phyloP scores from a whole-genome alignment of 495 filamentous ascomycete species.

The Trypethelium eluteriae region DNA sequence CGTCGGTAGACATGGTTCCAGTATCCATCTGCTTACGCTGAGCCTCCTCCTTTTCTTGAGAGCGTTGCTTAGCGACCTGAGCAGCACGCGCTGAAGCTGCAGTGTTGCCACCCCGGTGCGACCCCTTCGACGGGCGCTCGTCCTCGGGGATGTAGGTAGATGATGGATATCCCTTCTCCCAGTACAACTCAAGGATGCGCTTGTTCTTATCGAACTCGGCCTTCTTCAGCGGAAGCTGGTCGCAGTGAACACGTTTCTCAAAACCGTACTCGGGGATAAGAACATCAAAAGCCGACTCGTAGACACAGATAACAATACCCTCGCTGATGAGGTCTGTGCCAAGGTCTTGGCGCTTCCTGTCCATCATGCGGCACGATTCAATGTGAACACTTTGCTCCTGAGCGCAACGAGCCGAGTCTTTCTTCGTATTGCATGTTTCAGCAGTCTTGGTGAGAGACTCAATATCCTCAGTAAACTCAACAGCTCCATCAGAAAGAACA shows the following conservation, averaged over 20 bases:
- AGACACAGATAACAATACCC: constrained; percentile 93
- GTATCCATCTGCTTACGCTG: constrained; percentile 88
- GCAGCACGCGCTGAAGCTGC: constrained; percentile 69
- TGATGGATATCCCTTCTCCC: constrained; percentile 98
- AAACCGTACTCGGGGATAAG: constrained; percentile 97
- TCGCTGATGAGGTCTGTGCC: constrained; percentile 93
- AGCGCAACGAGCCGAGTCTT: constrained; percentile 93
- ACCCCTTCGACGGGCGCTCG: constrained; percentile 76
- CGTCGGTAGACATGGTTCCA: constrained; percentile 79
- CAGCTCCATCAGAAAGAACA: constrained; percentile 69
- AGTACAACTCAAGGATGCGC: constrained; percentile 89
- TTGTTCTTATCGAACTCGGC: constrained; percentile 95
- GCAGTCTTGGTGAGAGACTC: constrained; percentile 86
- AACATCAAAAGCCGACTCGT: constrained; percentile 97
- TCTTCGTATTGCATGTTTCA: constrained; percentile 96
- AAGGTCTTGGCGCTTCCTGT: constrained; percentile 72
- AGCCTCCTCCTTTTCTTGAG: constrained; percentile 76
- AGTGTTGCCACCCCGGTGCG: constrained; percentile 61
- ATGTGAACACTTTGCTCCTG: constrained; percentile 99
- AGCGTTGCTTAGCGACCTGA: constrained; percentile 68
- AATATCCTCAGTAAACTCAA: constrained; percentile 82
- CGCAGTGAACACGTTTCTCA: constrained; percentile 98
- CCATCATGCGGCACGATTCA: constrained; percentile 90
- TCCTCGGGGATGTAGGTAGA: constrained; percentile 95
- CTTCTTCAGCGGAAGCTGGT: constrained; percentile 96